Base-by-base conservation (phyloP, 169 alveolate species). In the Cryptosporidium andersoni region DNA sequence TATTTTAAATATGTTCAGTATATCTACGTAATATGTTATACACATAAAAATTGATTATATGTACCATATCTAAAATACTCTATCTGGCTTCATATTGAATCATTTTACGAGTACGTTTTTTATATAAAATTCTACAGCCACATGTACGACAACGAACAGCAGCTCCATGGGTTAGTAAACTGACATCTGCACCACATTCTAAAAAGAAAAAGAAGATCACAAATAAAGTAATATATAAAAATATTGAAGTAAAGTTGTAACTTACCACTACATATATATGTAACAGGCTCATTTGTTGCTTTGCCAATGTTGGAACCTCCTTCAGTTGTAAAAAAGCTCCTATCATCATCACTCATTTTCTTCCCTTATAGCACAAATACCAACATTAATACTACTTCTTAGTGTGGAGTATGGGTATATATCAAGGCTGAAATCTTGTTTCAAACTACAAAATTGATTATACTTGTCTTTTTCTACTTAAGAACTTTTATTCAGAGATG, bases 11-110 rank as follows among this genome's bases (percentile, higher is more conserved):
- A 25, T 0, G 25, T 25, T 25, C 25, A 25, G 25, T 25, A 25
- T 25, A 25, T 25, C 25, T 25, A 25, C 25, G 25, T 25, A 25
- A 25, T 25, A 25, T 25, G 25, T 25, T 25, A 25, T 25, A 25
- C 25, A 25, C 25, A 25, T 25, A 25, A 25, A 25, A 25, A 0
- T 25, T 25, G 25, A 25, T 25, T 25, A 25, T 25, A 25, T 25
- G 0, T 25, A 0, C 25, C 25, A 25, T 25, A 25, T 25, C 0
- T 25, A 25, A 25, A 25, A 25, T 25, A 25, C 25, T 52, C 42
- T 55, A 89, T 68, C 92, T 89, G 12, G 92, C 92, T 51, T 82
- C 91, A 64, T 89, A 89, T 49, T 89, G 88, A 47, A 89, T 64
- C 60, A 89, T 81, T 56, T 89, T 81, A 56, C 89, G 82, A 36